Conservation (phyloP, 345 rosid genomes). For the Pistacia integerrima region DNA sequence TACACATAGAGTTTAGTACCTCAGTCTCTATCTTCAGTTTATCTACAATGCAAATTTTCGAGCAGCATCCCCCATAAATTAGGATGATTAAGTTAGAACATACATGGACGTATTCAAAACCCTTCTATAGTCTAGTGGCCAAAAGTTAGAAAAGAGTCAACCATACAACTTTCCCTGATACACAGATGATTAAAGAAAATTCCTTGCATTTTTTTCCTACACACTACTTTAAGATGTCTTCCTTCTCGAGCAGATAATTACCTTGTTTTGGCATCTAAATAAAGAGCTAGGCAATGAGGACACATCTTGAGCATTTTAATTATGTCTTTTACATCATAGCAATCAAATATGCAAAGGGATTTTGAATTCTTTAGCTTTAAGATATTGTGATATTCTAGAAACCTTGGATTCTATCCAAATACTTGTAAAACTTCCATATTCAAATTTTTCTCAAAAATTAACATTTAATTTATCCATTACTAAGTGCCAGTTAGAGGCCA, state of each 20-base stretch:
- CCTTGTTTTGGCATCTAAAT: neutral
- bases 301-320: neutral
- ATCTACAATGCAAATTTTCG: neutral
- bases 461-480: neutral
- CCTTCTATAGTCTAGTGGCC: neutral
- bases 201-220: neutral
- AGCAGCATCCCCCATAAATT: neutral
- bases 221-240: neutral
- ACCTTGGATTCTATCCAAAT: neutral
- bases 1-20: neutral
- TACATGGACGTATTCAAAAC: neutral
- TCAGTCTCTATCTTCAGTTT: neutral
- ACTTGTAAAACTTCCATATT: constrained; percentile 1
- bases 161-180: neutral
- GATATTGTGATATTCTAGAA: neutral
- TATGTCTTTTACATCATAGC: neutral
- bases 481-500: constrained; percentile 15
- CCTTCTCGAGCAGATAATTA: neutral
- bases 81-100: neutral
- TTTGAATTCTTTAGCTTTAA: neutral
- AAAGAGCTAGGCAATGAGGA: constrained; percentile 2
- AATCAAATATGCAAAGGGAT: neutral
- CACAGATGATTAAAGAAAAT: neutral
- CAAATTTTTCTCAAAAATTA: neutral
- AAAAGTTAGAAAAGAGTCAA: neutral